These are phyloP conservation scores for Fistulinella prunicolor DNA, from an alignment of 768 basidiomycete genomes.

Conservation along the genomic window DNA sequence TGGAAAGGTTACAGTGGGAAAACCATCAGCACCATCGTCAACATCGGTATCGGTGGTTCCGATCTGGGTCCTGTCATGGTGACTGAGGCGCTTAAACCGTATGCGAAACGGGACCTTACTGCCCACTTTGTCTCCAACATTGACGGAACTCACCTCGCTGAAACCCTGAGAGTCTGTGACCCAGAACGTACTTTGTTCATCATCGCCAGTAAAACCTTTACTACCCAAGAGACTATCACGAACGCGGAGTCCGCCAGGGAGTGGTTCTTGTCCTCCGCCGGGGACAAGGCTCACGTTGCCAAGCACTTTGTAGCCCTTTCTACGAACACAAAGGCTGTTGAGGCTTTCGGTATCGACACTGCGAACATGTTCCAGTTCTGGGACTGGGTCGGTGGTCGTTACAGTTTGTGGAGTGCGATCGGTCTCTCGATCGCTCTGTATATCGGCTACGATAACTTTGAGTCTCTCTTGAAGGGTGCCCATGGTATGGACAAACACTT, in stretches of 20 bases:
- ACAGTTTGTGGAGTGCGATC: conserved; percentile 98
- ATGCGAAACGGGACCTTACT: conserved; percentile 84
- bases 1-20: conserved; percentile 99
- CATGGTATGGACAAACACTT: conserved; percentile 99
- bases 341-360: conserved; percentile 85
- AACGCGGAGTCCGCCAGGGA: conserved; percentile 92
- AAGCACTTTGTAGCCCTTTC: conserved; percentile 99
- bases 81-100: conserved; percentile 93
- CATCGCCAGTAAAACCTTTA: conserved; percentile 98
- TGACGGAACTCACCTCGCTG: conserved; percentile 95
- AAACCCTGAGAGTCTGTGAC: conserved; percentile 76
- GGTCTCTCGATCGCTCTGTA: conserved; percentile 91
- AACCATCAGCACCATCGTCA: conserved; percentile 89
- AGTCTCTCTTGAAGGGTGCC: conserved; percentile 83
- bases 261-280: conserved; percentile 88
- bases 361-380: conserved; percentile 99
- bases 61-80: conserved; percentile 99
- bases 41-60: conserved; percentile 98
- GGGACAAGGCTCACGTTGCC: conserved; percentile 88
- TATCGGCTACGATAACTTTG: conserved; percentile 94
- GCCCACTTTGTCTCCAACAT: conserved; percentile 95
- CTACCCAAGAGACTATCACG: conserved; percentile 99
- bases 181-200: conserved; percentile 96
- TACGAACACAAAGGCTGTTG: conserved; percentile 93
- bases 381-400: conserved; percentile 99